Base-by-base conservation (phyloP, 352 stramenopile genomes). In the Blastocystis sp. region DNA sequence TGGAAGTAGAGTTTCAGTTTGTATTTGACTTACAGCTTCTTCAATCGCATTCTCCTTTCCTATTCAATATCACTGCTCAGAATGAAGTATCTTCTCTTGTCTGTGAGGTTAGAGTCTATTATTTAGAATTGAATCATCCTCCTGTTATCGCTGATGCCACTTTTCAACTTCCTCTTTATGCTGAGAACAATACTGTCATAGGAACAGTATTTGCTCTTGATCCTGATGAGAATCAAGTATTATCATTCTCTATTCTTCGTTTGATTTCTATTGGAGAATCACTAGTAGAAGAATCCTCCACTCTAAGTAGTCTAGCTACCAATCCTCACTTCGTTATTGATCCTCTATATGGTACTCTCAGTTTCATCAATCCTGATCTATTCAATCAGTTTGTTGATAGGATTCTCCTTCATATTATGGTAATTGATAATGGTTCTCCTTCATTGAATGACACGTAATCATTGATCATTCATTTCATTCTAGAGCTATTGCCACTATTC, bases 401-500 rank as follows among this genome's bases (percentile, higher is more conserved):
- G 9, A n/a, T 49, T 49, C 24, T 21, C 19, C 11, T 75, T 32
- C 29, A 16, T 32, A 35, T 75, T 9, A 4, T 75, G 5, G 63
- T 75, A 24, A 19, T 27, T 39, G 63, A 75, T 75, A 42, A 75
- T 49, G 63, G 63, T 21, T 56, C 37, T 32, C 63, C 63, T 16
- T 49, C 63, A 3, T 49, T 75, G n/a, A 75, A 75, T 19, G 24
- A 49, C 9, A 54, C 63, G 63, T 69, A 35, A 24, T n/a, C 32
- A 39, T 43, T 46, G 32, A n/a, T 16, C 32, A 46, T 46, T 69
- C 1, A 24, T 69, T 69, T 14, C 24, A 69, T 69, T 1, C n/a
- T 69, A 69, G 59, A 35, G 29, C n/a, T 0, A 29, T 29, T 54
- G 37, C 52, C 5, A 56, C 29, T 24, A 19, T 75, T 75, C 27